Base-by-base conservation (phyloP, 2,329 filamentous ascomycete genomes). In the Penicillium expansum region DNA sequence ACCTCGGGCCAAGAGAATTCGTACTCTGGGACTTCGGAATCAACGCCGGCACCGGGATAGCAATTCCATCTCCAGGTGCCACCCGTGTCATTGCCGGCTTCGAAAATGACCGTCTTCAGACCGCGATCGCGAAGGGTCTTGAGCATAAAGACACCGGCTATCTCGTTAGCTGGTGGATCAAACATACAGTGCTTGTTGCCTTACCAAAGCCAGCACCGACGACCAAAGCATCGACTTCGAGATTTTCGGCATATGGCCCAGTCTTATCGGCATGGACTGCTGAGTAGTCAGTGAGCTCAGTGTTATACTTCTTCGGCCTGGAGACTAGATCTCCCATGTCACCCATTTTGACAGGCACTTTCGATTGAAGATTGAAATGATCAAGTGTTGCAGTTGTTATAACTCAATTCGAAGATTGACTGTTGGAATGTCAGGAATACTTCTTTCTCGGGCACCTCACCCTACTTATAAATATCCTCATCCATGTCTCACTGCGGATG, bases 141-240 rank as follows among this genome's bases (percentile, higher is more conserved):
- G 20, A 61, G 59, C 47, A 54, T 53, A 39, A 56, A 59, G 2
- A 56, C 8, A 9, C 59, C 56, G 13, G 58, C 58, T 60, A 32
- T 38, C 11, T 97, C 90, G 62, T 83, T 79, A 71, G 96, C 90
- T 94, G n/a, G 37, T 30, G 35, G 1, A 47, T 9, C 14, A 8
- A 52, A n/a, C 27, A 1, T 44, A 30, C 27, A 41, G 9, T 5
- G 24, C 24, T 5, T 5, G 24, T 5, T 5, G 20, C 42, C 59
- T 38, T 47, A 54, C 65, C 62, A 51, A 69, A 68, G 9, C 70
- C 69, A 13, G 66, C 69, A 51, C 70, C 70, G 7, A 71, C 64
- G 51, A 65, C 59, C 24, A 70, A 60, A 18, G 61, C 68, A 59
- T 72, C 71, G 33, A 71, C 56, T 32, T 60, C 56, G 32, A 65